Base-by-base conservation (phyloP, 177 flowering plant species). In the Vitis hybrid region DNA sequence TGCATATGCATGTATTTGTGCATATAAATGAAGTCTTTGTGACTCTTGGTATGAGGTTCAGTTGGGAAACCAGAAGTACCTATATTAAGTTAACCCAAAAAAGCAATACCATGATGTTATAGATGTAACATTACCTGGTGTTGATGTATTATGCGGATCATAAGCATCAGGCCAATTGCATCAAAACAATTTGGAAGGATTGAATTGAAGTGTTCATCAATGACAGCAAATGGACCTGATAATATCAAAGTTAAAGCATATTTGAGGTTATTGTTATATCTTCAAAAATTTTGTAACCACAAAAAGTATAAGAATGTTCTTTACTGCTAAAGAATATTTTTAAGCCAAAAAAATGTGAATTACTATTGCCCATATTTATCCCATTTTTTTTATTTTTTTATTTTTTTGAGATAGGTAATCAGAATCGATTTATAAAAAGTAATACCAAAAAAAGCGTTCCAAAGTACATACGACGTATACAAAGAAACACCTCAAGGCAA, bases 151-250 rank as follows among this genome's bases (percentile, higher is more conserved):
- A 96, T 89, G 70, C 92, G 94, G 67, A 96, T 96, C 99, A 96
- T 96, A 68, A 94, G 92, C 99, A 94, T 94, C 62, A 96, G 74
- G 59, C 99, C 99, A 75, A 94, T 92, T 61, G 99, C 99, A 91
- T 96, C 99, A 75, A 80, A 92, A 82, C 85, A 89, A 83, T 92
- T 94, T 64, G 92, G 87, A 65, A 96, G 92, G 64, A 94, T 77
- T n/a, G 88, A 79, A 80, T 79, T 85, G 81, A 96, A 90, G 83
- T 96, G 98, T 63, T 95, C 99, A 75, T 94, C 99, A 67, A 94
- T 85, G 69, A 90, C 98, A 22, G 89, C 74, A 85, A 94, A 87
- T 51, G 99, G 98, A 58, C 99, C 99, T 95, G 88, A 75, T 14
- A 65, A 64, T 66, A 55, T 11, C 59, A 65, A 59, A 80, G 62